A percentile compares a stretch with the other conserved stretches of the same genome.
Evolutionary conservation across 805 yeast species (phyloP).

Genomic region (Yueomyces sp.): DNA sequence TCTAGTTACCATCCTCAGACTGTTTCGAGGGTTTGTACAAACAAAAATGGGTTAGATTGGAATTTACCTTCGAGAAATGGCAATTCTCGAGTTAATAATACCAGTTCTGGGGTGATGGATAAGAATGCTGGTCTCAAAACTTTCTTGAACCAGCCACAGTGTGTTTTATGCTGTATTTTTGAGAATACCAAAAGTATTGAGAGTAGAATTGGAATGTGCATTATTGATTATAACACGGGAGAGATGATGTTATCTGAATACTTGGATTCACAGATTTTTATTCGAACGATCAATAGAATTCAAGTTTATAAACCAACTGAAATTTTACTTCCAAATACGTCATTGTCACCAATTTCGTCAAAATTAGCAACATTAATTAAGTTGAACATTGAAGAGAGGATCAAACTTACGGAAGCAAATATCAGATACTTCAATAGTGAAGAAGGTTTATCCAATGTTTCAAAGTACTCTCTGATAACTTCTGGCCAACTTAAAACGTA

Average conservation of each 20-base stretch:
- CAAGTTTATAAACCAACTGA: slow-evolving; percentile 25
- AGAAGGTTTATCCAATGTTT: slow-evolving; percentile 15
- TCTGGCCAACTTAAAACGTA: not conserved
- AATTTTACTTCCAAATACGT: slow-evolving; percentile 23
- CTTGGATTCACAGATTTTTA: slow-evolving; percentile 33
- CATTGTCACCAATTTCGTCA: slow-evolving; percentile 15
- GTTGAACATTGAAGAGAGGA: slow-evolving; percentile 14
- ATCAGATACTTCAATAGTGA: slow-evolving; percentile 15
- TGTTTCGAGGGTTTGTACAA: no score
- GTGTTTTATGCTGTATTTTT: slow-evolving; percentile 16
- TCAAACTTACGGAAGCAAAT: slow-evolving; percentile 15
- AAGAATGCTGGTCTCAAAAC: no score
- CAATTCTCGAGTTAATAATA: no score
- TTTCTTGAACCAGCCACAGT: not conserved
- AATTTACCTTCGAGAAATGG: no score
- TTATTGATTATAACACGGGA: slow-evolving; percentile 27
- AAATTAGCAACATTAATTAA: slow-evolving; percentile 27
- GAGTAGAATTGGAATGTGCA: slow-evolving; percentile 28
- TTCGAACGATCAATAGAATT: slow-evolving; percentile 31
- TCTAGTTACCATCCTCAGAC: no score
- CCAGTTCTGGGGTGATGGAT: no score
- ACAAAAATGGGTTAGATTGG: no score
- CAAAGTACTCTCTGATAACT: slow-evolving; percentile 8
- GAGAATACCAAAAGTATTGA: slow-evolving; percentile 16
- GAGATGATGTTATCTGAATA: slow-evolving; percentile 25